Conservation (phyloP, 192 early-diverging fungal genomes). For the Coemansia sp. region DNA sequence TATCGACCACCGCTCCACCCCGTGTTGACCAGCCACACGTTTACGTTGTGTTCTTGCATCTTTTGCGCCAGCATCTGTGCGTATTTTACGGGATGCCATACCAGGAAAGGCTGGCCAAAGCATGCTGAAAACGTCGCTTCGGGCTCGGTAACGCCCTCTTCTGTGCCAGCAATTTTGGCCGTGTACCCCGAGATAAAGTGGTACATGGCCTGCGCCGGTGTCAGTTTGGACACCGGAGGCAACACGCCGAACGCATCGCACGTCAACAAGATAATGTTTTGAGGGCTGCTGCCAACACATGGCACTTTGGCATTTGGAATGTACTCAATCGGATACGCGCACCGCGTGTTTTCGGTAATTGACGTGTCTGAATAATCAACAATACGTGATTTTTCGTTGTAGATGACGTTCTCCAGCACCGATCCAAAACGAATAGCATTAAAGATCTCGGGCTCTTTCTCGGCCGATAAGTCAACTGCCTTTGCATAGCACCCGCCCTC, state of each 20-base stretch:
- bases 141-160: conserved; percentile 91
- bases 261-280: conserved; percentile 94
- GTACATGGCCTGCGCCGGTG: conserved; percentile 88
- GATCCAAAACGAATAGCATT: conserved; percentile 91
- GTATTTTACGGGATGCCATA: conserved; percentile 94
- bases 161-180: conserved; percentile 96
- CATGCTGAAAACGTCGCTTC: conserved; percentile 91
- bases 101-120: conserved; percentile 94
- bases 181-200: conserved; percentile 98
- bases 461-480: conserved; percentile 89
- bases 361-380: conserved; percentile 82
- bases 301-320: conserved; percentile 94
- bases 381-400: conserved; percentile 67
- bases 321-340: conserved; percentile 93
- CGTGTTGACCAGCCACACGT: conserved; percentile 96
- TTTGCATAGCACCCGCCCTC: conserved; percentile 99
- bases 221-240: conserved; percentile 88
- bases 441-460: conserved; percentile 99
- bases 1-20: conserved; percentile 95
- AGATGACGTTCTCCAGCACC: conserved; percentile 92
- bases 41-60: conserved; percentile 82
- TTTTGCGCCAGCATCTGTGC: conserved; percentile 95
- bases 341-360: conserved; percentile 95
- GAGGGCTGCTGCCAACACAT: conserved; percentile 85
- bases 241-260: conserved; percentile 97